phyloP scores from a whole-genome alignment of 164 flowering plant genomes.

The Stephania cephalantha region DNA sequence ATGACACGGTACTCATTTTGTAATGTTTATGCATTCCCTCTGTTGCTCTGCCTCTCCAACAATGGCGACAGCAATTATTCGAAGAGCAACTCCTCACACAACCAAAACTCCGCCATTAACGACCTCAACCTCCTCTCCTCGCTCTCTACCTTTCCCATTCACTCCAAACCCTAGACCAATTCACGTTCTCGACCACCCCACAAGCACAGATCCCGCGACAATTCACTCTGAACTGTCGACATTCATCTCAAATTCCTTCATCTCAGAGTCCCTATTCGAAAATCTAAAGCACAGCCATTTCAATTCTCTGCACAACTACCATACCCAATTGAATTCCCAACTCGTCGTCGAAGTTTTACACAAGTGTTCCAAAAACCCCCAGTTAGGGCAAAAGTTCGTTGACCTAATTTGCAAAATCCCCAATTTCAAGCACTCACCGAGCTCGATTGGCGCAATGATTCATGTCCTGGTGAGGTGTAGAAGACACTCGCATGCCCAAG shows the following conservation, averaged over 20 bases:
- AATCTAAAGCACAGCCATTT: slow-evolving; percentile 33
- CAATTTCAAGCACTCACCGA: slow-evolving; percentile 41
- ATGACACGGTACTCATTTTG: too few relatives aligned
- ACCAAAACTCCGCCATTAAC: background rate
- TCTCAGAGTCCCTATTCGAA: slow-evolving; percentile 39
- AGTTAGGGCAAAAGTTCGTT: slow-evolving; percentile 46
- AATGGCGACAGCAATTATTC: slow-evolving; percentile 6
- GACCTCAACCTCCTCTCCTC: too few relatives aligned
- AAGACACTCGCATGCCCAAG: slow-evolving; percentile 71
- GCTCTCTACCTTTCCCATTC: slow-evolving; percentile 1
- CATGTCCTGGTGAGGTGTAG: slow-evolving; percentile 47
- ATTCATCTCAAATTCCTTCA: slow-evolving; percentile 29
- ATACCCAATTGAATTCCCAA: slow-evolving; percentile 32
- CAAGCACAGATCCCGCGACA: background rate
- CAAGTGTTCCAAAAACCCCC: slow-evolving; percentile 40
- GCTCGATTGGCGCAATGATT: slow-evolving; percentile 58
- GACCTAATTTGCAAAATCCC: slow-evolving; percentile 29
- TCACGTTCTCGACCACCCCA: slow-evolving; percentile 8
- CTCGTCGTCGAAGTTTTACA: slow-evolving; percentile 40
- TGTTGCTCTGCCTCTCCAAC: too few relatives aligned
- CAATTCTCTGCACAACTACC: slow-evolving; percentile 16
- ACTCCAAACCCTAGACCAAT: slow-evolving; percentile 11
- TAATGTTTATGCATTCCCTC: too few relatives aligned
- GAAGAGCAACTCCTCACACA: background rate
- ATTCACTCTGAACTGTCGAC: slow-evolving; percentile 1